Percentiles rank a stretch among this genome's conserved stretches.
These are phyloP conservation scores for Hemisphaericaspora xylanilytica DNA, from an alignment of 1,139 yeast genomes.

Conservation along the genomic window DNA sequence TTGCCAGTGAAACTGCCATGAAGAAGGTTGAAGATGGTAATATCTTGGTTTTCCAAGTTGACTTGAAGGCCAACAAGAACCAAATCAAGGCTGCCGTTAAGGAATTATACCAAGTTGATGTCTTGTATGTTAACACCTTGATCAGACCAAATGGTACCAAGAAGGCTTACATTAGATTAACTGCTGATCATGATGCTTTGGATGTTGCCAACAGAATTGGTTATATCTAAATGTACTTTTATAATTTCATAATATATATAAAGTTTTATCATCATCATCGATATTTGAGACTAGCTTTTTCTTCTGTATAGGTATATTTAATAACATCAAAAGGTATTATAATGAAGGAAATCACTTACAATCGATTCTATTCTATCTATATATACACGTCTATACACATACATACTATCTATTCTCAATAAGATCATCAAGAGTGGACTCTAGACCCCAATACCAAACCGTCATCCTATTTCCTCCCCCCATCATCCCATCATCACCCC, in stretches of 20 bases:
- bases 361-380: too few species aligned
- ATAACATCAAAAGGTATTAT: too few species aligned
- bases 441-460: constrained; percentile 8
- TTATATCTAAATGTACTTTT: constrained; percentile 73
- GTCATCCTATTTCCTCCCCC: background rate
- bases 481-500: background rate
- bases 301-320: background rate
- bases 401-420: background rate
- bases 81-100: constrained; percentile 98
- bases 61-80: constrained; percentile 94
- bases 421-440: constrained; percentile 7
- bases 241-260: too few species aligned
- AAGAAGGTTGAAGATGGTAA: constrained; percentile 99
- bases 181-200: constrained; percentile 99
- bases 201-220: constrained; percentile 99
- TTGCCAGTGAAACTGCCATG: constrained; percentile 98
- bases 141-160: constrained; percentile 99
- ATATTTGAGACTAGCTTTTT: too few species aligned
- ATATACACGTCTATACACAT: too few species aligned
- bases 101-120: constrained; percentile 97
- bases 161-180: constrained; percentile 99
- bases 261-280: too few species aligned
- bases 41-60: constrained; percentile 98
- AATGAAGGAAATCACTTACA: too few species aligned
- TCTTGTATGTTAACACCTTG: constrained; percentile 90